Conservation (phyloP, 345 rosid genomes). For the Kernera saxatilis region DNA sequence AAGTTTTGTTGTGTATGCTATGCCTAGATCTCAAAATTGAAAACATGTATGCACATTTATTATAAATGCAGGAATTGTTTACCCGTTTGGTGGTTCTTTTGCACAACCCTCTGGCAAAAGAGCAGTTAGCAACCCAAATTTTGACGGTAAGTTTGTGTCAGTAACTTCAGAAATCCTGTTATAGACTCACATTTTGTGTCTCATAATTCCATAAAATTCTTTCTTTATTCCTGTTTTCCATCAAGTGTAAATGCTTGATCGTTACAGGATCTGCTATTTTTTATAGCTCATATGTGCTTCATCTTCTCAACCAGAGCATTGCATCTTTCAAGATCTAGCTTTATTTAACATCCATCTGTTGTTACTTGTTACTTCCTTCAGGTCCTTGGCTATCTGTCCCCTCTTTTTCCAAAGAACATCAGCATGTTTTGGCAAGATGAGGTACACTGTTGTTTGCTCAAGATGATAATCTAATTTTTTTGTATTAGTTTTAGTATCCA, state of each 20-base stretch:
- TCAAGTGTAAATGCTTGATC: not conserved
- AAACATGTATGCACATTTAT: not conserved
- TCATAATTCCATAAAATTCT: not conserved
- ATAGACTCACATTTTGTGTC: not conserved
- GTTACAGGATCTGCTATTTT: not conserved
- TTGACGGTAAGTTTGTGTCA: slow-evolving; percentile 56
- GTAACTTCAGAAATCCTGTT: slow-evolving; percentile 1
- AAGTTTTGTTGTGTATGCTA: slow-evolving; percentile 12
- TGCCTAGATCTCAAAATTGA: not conserved
- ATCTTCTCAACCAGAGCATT: not conserved
- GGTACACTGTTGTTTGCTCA: slow-evolving; percentile 48
- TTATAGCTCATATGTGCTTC: not conserved
- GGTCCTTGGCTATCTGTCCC: slow-evolving; percentile 89
- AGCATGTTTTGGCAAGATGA: slow-evolving; percentile 97
- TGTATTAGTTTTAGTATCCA: not conserved
- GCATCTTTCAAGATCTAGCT: slow-evolving; percentile 12
- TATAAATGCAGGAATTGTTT: slow-evolving; percentile 68
- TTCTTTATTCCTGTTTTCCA: not conserved
- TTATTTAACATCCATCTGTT: too few relatives aligned
- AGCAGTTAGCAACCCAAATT: slow-evolving; percentile 83
- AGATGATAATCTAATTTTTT: not conserved
- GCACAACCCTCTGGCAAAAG: slow-evolving; percentile 90
- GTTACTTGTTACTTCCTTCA: slow-evolving; percentile 35
- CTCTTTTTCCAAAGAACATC: slow-evolving; percentile 85
- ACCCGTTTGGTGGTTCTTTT: slow-evolving; percentile 92